phyloP scores from a whole-genome alignment of 2,329 filamentous ascomycete species.

The Aspergillus puulaauensis region DNA sequence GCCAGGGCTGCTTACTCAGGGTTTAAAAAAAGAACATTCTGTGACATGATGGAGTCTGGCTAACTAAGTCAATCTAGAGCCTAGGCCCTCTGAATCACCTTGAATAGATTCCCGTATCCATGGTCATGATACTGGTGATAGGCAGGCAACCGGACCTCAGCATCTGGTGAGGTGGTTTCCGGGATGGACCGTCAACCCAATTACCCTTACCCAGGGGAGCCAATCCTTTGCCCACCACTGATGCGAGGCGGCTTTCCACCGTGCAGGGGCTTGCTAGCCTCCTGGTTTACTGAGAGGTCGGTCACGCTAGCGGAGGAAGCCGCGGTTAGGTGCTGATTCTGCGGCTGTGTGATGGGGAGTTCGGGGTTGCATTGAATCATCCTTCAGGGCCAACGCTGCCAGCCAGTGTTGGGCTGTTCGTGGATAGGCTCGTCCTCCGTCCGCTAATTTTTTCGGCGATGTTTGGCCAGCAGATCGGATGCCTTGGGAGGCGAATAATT shows the following conservation, averaged over 20 bases:
- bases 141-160: not conserved
- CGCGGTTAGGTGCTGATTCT: constrained; percentile 11
- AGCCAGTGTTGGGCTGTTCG: not conserved
- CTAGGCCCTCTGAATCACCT: constrained; percentile 8
- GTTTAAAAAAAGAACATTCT: constrained; percentile 19
- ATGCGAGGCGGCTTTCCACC: not conserved
- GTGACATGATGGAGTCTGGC: not conserved
- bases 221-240: not conserved
- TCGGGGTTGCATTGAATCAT: constrained; percentile 12
- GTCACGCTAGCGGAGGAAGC: constrained; percentile 3
- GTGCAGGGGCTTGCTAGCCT: constrained; percentile 1
- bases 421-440: not conserved
- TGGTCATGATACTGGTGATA: constrained; percentile 11
- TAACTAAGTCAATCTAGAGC: not conserved
- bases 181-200: constrained; percentile 6
- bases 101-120: constrained; percentile 13
- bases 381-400: not conserved
- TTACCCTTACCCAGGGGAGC: not conserved
- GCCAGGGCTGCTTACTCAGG: constrained; percentile 4
- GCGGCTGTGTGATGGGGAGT: constrained; percentile 4
- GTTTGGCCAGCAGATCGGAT: not conserved
- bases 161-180: not conserved
- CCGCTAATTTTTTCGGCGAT: constrained; percentile 1
- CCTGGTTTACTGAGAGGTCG: not conserved
- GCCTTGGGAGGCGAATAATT: constrained; percentile 1